A percentile compares a stretch with the other conserved stretches of the same genome.
These are phyloP conservation scores for Floccularia luteovirens DNA, from an alignment of 768 basidiomycete genomes.

Conservation along the genomic window DNA sequence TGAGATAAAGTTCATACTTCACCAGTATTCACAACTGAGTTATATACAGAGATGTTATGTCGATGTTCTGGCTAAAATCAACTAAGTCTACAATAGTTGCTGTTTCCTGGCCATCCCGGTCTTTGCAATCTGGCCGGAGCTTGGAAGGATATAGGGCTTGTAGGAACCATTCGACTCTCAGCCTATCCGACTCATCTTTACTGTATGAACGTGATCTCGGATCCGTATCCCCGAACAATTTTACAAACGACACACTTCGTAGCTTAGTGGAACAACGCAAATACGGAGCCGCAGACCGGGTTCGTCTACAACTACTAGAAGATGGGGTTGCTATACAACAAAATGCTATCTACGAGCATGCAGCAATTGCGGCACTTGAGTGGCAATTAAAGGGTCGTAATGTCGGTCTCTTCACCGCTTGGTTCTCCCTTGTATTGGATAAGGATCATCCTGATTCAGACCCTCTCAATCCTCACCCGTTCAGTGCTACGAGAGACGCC, in stretches of 20 bases:
- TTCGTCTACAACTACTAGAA: conserved; percentile 8
- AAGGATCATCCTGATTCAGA: not conserved
- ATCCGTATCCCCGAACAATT: no score
- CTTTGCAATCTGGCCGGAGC: no score
- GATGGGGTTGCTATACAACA: conserved; percentile 6
- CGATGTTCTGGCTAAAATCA: no score
- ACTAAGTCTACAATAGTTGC: no score
- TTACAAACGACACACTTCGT: conserved; percentile 8
- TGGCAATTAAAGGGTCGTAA: not conserved
- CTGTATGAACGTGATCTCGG: no score
- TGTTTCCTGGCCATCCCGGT: no score
- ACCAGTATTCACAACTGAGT: no score
- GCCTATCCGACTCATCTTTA: no score
- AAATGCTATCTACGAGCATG: not conserved
- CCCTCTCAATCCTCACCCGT: not conserved
- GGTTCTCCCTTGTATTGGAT: not conserved
- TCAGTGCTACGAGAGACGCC: not conserved
- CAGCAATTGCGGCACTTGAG: not conserved
- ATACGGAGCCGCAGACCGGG: conserved; percentile 12
- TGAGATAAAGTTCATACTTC: no score
- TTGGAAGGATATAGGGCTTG: no score
- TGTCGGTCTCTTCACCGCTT: not conserved
- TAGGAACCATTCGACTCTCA: no score
- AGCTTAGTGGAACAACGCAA: conserved; percentile 8
- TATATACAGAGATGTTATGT: no score